These are phyloP conservation scores for Pythium myriotylum DNA, from an alignment of 352 stramenopile species.

Conservation along the genomic window DNA sequence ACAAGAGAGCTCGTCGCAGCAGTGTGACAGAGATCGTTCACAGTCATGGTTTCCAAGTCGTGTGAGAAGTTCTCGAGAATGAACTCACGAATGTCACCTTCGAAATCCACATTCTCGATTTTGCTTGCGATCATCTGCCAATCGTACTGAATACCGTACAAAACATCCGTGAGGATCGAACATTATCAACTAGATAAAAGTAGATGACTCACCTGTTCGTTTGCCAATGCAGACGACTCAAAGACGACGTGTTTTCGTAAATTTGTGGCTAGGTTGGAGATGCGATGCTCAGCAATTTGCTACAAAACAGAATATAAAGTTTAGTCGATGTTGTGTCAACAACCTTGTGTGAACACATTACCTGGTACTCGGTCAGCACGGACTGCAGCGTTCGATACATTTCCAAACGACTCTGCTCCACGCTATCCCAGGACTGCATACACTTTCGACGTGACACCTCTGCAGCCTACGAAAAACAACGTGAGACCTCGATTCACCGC, in stretches of 20 bases:
- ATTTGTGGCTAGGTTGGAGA: slow-evolving; percentile 71
- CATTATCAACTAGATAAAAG: neutral
- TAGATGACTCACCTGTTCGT: slow-evolving; percentile 59
- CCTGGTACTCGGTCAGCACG: slow-evolving; percentile 82
- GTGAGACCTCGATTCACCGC: no score
- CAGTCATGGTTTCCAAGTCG: slow-evolving; percentile 52
- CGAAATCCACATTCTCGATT: slow-evolving; percentile 72
- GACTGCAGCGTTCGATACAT: slow-evolving; percentile 73
- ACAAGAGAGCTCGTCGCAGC: slow-evolving; percentile 37
- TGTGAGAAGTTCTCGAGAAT: slow-evolving; percentile 47
- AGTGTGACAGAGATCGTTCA: slow-evolving; percentile 64
- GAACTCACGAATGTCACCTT: slow-evolving; percentile 71
- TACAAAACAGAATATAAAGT: slow-evolving; percentile 22
- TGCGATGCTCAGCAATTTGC: slow-evolving; percentile 79
- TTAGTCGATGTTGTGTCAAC: neutral
- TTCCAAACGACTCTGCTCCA: slow-evolving; percentile 66
- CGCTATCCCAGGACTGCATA: slow-evolving; percentile 52
- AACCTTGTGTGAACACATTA: no score
- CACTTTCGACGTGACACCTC: slow-evolving; percentile 70
- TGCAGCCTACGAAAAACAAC: slow-evolving; percentile 37
- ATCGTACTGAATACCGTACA: slow-evolving; percentile 57
- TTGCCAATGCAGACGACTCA: slow-evolving; percentile 77
- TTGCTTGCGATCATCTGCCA: slow-evolving; percentile 80
- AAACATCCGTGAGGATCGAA: neutral
- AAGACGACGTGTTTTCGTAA: slow-evolving; percentile 86